These are phyloP conservation scores for Albatrellus sp. DNA, from an alignment of 1,284 basidiomycete species.

Conservation along the genomic window DNA sequence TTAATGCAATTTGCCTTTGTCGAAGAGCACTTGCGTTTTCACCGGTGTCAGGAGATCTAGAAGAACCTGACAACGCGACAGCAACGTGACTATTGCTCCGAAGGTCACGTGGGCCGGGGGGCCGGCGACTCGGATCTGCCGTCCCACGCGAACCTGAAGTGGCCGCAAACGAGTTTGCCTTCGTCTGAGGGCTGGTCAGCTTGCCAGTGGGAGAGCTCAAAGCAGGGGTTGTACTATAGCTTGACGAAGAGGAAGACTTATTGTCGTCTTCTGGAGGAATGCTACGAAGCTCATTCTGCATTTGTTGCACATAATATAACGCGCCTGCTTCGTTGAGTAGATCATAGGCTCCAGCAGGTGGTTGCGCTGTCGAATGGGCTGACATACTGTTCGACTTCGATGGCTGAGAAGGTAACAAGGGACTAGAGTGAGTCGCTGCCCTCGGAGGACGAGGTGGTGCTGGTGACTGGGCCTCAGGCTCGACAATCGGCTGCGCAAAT, in stretches of 20 bases:
- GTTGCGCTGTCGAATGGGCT: too few relatives aligned
- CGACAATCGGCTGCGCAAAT: too few relatives aligned
- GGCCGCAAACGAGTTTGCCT: neutral
- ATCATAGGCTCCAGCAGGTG: constrained; percentile 19
- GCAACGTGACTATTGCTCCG: constrained; percentile 16
- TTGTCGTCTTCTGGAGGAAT: constrained; percentile 15
- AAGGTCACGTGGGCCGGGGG: constrained; percentile 78
- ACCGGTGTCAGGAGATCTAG: constrained; percentile 7
- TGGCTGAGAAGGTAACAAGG: neutral
- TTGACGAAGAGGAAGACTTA: constrained; percentile 14
- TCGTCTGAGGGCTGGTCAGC: neutral
- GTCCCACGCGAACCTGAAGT: constrained; percentile 8
- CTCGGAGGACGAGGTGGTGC: too few relatives aligned
- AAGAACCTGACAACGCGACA: neutral
- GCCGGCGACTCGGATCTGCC: constrained; percentile 22
- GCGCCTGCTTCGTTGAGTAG: constrained; percentile 49
- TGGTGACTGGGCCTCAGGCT: too few relatives aligned
- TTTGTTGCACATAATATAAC: constrained; percentile 56
- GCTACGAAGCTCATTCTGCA: constrained; percentile 23
- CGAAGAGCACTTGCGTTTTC: constrained; percentile 8
- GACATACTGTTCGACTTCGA: neutral
- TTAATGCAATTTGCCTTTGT: constrained; percentile 3
- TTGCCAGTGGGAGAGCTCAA: constrained; percentile 10
- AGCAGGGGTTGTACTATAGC: constrained; percentile 12
- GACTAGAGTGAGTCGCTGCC: too few relatives aligned